Evolutionary conservation across 768 basidiomycete species (phyloP).

Genomic region (Mrakia hoshinonis): DNA sequence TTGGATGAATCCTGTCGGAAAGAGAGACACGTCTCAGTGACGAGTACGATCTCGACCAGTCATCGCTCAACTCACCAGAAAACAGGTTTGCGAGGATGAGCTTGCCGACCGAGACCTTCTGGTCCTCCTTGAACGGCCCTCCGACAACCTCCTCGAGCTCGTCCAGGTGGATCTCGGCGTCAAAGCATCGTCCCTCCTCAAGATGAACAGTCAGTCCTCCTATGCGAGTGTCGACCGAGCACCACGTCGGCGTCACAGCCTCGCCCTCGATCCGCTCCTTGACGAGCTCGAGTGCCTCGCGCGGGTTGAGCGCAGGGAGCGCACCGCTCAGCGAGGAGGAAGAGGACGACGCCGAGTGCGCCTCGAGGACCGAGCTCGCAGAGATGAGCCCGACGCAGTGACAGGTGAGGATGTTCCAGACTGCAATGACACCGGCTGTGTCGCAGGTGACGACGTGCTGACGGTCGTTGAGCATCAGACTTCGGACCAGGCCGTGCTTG

Average conservation of each 20-base stretch:
- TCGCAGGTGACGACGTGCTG: conserved; percentile 85
- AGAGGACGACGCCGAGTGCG: conserved; percentile 37
- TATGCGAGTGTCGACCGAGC: conserved; percentile 76
- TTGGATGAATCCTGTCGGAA: conserved; percentile 48
- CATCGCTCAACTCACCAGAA: background rate
- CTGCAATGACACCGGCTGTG: conserved; percentile 62
- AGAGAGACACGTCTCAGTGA: background rate
- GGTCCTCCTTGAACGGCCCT: conserved; percentile 63
- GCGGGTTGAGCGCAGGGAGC: conserved; percentile 18
- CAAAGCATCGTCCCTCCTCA: conserved; percentile 70
- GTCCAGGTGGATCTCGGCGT: conserved; percentile 90
- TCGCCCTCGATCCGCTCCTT: conserved; percentile 91
- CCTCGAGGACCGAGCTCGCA: conserved; percentile 52
- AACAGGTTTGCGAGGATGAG: background rate
- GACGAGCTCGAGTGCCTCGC: conserved; percentile 75
- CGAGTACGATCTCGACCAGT: background rate
- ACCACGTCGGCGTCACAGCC: conserved; percentile 71
- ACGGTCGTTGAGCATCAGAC: conserved; percentile 73
- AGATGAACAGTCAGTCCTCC: conserved; percentile 82
- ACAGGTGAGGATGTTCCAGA: conserved; percentile 83
- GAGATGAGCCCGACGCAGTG: conserved; percentile 63
- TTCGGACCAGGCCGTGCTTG: conserved; percentile 66
- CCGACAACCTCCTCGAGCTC: conserved; percentile 53
- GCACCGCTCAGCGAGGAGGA: background rate
- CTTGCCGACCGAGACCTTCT: conserved; percentile 51